Percentiles rank a stretch among this genome's conserved stretches.
These are phyloP conservation scores for Poterioochromonas sp. DNA, from an alignment of 352 stramenopile genomes.

Conservation along the genomic window DNA sequence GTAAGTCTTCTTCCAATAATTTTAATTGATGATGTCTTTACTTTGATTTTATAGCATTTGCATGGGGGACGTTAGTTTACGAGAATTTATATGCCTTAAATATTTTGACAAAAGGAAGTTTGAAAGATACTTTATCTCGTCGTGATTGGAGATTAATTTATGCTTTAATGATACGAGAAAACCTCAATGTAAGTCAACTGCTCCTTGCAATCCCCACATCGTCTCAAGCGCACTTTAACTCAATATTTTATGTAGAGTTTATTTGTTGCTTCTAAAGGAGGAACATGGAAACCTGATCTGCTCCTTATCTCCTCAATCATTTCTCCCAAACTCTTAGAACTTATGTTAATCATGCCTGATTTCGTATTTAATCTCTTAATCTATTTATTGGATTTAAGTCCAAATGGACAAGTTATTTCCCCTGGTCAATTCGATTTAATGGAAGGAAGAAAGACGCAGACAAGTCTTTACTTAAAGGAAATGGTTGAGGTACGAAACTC, in stretches of 20 bases:
- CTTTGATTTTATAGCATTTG: not conserved
- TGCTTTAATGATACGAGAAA: constrained; percentile 9
- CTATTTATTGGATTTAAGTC: not conserved
- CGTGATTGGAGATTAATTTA: not conserved
- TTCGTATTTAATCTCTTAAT: not conserved
- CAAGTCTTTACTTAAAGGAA: not conserved
- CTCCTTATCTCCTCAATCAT: not conserved
- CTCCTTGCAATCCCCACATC: too few relatives aligned
- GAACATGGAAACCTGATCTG: not conserved
- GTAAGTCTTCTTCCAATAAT: not conserved
- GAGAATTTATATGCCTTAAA: constrained; percentile 7
- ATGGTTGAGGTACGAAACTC: not conserved
- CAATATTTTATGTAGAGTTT: not conserved
- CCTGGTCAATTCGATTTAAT: constrained; percentile 16
- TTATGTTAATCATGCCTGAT: not conserved
- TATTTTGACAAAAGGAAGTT: not conserved
- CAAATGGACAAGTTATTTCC: not conserved
- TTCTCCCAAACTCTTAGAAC: not conserved
- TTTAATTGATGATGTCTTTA: not conserved
- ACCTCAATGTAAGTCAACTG: not conserved
- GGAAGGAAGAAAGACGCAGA: not conserved
- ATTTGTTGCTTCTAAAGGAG: not conserved
- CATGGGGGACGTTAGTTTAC: not conserved
- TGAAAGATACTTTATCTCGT: not conserved
- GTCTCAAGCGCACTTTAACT: too few relatives aligned